Percentiles rank a stretch among this genome's conserved stretches.
Evolutionary conservation across 805 yeast genomes (phyloP).

Genomic region (Metschnikowia kofuensis): DNA sequence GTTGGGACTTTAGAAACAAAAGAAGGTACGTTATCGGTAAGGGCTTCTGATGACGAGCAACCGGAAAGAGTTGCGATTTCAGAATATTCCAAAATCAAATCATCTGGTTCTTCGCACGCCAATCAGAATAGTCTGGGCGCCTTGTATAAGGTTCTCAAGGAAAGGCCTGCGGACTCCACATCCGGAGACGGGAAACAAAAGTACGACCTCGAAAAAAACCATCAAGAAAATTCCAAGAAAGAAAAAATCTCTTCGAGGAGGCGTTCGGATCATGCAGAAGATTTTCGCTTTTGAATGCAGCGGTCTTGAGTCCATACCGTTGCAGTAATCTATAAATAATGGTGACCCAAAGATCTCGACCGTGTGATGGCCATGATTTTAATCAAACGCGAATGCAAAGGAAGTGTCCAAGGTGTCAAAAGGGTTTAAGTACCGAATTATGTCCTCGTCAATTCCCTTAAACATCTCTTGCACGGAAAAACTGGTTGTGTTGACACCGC

Average conservation of each 20-base stretch:
- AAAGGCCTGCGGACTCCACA: conserved; percentile 5
- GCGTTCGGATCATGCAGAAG: background rate
- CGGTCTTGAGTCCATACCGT: too few relatives aligned
- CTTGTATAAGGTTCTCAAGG: conserved; percentile 16
- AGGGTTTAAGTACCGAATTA: conserved; percentile 28
- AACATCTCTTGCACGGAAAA: conserved; percentile 26
- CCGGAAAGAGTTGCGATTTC: conserved; percentile 16
- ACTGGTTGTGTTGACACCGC: background rate
- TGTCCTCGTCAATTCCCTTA: conserved; percentile 30
- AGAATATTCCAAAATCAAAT: conserved; percentile 11
- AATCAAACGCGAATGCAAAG: background rate
- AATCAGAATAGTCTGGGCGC: conserved; percentile 1
- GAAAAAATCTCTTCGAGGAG: background rate
- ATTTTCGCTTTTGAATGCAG: conserved; percentile 10
- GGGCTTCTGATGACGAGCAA: conserved; percentile 5
- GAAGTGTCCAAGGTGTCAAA: conserved; percentile 17
- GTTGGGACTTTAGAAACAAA: background rate
- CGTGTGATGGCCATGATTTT: background rate
- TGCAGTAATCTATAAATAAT: too few relatives aligned
- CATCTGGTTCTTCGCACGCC: background rate
- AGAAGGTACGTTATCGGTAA: background rate
- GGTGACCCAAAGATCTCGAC: background rate
- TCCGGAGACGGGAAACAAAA: conserved; percentile 3
- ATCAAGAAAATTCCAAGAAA: background rate
- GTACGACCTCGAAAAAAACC: conserved; percentile 2